phyloP scores from a whole-genome alignment of 306 rosid species.

The Dalbergia cultrata region DNA sequence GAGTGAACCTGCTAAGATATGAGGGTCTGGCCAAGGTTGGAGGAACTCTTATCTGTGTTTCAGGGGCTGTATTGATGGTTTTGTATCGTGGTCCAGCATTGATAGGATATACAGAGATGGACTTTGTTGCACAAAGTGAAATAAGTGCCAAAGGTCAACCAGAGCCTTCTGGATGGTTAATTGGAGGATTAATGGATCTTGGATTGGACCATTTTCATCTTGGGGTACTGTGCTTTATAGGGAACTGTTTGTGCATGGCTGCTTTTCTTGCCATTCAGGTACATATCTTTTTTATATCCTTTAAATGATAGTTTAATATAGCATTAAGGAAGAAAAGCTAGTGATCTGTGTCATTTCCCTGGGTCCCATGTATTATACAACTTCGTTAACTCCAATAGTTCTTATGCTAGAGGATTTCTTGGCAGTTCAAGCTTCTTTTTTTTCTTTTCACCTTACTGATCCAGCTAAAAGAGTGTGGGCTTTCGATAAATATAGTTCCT shows the following conservation, averaged over 20 bases:
- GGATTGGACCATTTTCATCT: constrained; percentile 91
- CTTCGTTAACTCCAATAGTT: not conserved
- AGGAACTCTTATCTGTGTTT: constrained; percentile 81
- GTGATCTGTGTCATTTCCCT: constrained; percentile 29
- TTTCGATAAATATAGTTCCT: too few species aligned
- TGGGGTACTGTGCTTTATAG: constrained; percentile 90
- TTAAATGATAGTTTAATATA: constrained; percentile 23
- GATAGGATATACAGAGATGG: constrained; percentile 71
- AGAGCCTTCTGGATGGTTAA: constrained; percentile 91
- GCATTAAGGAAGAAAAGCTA: constrained; percentile 4
- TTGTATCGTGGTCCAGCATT: constrained; percentile 85
- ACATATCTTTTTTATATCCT: constrained; percentile 34
- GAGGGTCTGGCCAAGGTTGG: constrained; percentile 95
- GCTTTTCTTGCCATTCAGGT: constrained; percentile 91
- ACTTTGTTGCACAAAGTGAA: constrained; percentile 66
- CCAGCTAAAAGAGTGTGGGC: too few species aligned
- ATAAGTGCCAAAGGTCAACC: constrained; percentile 93
- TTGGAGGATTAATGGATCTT: constrained; percentile 67
- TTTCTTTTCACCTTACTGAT: too few species aligned
- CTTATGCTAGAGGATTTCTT: too few species aligned
- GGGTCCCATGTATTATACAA: constrained; percentile 5
- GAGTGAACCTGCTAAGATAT: constrained; percentile 77
- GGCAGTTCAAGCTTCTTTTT: too few species aligned
- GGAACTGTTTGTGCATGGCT: constrained; percentile 98
- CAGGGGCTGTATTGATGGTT: constrained; percentile 86